phyloP scores from a whole-genome alignment of 768 basidiomycete genomes.

The Suillus paluster region DNA sequence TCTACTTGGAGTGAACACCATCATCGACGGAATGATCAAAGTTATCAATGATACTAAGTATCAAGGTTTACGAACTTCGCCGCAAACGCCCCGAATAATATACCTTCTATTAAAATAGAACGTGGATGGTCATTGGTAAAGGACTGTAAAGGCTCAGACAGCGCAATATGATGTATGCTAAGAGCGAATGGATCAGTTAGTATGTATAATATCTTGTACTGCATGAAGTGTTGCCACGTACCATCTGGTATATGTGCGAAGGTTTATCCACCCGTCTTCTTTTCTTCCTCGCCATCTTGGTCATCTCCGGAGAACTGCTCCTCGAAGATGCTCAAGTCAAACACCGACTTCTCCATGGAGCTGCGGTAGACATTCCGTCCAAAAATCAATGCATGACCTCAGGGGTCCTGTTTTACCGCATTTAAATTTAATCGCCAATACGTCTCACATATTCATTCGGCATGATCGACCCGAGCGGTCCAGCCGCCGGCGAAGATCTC shows the following conservation, averaged over 20 bases:
- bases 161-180: too few species aligned
- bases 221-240: background rate
- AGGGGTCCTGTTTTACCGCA: background rate
- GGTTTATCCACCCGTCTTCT: background rate
- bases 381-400: background rate
- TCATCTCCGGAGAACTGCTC: background rate
- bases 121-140: too few species aligned
- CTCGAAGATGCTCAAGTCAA: background rate
- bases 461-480: background rate
- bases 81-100: too few species aligned
- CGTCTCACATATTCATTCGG: background rate
- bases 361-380: background rate
- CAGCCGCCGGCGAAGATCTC: background rate
- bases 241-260: background rate
- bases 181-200: background rate
- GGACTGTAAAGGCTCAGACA: too few species aligned
- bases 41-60: too few species aligned
- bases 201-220: background rate
- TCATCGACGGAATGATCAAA: too few species aligned
- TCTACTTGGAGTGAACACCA: too few species aligned
- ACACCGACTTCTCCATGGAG: background rate
- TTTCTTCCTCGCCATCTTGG: background rate
- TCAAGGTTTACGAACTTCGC: too few species aligned
- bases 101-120: too few species aligned
- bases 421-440: background rate